phyloP scores from a whole-genome alignment of 768 basidiomycete genomes.

The Tylopilus vinaceipallidus region DNA sequence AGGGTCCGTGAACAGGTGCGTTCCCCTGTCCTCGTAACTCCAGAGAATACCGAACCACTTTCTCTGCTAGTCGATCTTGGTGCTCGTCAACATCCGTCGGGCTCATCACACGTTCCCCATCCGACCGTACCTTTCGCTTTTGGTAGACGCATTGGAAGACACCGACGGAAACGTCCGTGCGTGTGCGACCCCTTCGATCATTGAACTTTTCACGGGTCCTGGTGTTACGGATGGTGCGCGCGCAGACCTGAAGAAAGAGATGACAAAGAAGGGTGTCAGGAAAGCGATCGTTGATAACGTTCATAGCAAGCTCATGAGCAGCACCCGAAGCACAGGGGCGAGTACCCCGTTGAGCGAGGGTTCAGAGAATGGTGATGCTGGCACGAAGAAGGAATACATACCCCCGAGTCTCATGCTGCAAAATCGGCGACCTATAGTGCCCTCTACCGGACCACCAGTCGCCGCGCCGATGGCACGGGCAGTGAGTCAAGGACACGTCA shows the following conservation, averaged over 20 bases:
- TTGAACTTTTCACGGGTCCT: conserved; percentile 83
- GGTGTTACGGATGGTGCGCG: conserved; percentile 83
- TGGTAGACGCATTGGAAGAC: conserved; percentile 89
- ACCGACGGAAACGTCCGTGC: conserved; percentile 88
- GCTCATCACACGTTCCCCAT: conserved; percentile 74
- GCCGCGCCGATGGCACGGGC: conserved; percentile 39
- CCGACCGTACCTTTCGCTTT: conserved; percentile 69
- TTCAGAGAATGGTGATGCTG: conserved; percentile 49
- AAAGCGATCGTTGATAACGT: conserved; percentile 86
- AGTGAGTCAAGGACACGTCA: conserved; percentile 48
- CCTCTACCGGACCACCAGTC: conserved; percentile 22
- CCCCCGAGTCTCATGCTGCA: conserved; percentile 71
- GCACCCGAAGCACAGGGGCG: conserved; percentile 38
- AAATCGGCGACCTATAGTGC: conserved; percentile 46
- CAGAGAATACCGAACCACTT: neutral
- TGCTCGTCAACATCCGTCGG: conserved; percentile 72
- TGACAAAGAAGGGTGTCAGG: conserved; percentile 80
- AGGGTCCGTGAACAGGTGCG: conserved; percentile 84
- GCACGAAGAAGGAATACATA: conserved; percentile 54
- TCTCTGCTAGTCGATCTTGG: conserved; percentile 51
- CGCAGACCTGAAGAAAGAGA: conserved; percentile 90
- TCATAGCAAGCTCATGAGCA: conserved; percentile 57
- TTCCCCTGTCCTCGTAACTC: neutral
- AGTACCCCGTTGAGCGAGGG: conserved; percentile 53
- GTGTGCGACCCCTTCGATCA: conserved; percentile 73